Conservation (phyloP, 1,284 basidiomycete species). For the Blastosporella zonata region DNA sequence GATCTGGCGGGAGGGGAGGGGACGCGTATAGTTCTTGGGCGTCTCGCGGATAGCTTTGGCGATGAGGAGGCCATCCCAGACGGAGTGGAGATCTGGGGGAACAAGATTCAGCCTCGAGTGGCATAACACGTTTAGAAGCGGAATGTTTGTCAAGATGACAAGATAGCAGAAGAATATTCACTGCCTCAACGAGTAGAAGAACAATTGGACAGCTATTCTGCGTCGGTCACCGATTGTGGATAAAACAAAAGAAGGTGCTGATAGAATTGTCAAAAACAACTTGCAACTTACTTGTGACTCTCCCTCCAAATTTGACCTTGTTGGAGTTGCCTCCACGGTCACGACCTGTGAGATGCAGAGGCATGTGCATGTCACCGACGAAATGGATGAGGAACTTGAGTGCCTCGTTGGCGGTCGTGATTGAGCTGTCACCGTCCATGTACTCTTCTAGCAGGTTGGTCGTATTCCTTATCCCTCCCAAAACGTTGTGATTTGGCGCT, state of each 20-base stretch:
- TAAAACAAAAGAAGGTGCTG: too few species aligned
- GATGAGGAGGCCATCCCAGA: slow-evolving; percentile 85
- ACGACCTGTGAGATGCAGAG: slow-evolving; percentile 84
- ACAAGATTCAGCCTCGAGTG: background rate
- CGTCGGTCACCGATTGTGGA: too few species aligned
- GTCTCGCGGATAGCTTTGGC: slow-evolving; percentile 77
- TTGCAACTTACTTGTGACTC: slow-evolving; percentile 56
- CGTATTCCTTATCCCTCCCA: slow-evolving; percentile 73
- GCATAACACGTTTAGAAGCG: background rate
- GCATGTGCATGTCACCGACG: slow-evolving; percentile 89
- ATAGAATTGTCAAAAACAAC: too few species aligned
- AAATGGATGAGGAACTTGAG: slow-evolving; percentile 91
- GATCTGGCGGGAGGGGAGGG: slow-evolving; percentile 62
- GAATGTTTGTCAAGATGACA: too few species aligned
- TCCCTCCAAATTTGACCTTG: slow-evolving; percentile 68
- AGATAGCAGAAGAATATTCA: too few species aligned
- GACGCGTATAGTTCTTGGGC: slow-evolving; percentile 70
- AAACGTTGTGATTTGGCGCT: slow-evolving; percentile 63
- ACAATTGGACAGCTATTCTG: too few species aligned
- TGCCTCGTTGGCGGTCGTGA: slow-evolving; percentile 53
- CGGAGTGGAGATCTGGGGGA: slow-evolving; percentile 69
- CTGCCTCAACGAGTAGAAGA: too few species aligned
- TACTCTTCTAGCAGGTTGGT: slow-evolving; percentile 54
- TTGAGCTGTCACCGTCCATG: slow-evolving; percentile 15
- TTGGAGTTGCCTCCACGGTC: slow-evolving; percentile 82